Evolutionary conservation across 805 yeast genomes (phyloP).

Genomic region (Clavispora vitiphila): DNA sequence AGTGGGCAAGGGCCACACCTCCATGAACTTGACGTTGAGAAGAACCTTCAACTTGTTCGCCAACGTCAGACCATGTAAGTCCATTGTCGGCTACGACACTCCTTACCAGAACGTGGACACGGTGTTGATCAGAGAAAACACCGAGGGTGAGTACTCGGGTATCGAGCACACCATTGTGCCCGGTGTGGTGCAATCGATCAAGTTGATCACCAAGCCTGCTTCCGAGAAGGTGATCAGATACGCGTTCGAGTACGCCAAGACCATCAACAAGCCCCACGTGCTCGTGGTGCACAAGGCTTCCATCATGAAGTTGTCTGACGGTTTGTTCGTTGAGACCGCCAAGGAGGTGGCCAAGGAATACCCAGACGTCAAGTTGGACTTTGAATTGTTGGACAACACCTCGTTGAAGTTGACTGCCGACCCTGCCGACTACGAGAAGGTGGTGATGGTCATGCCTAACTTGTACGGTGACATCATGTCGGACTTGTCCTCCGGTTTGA

Average conservation of each 20-base stretch:
- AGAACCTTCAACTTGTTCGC: constrained; percentile 95
- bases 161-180: constrained; percentile 97
- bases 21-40: constrained; percentile 95
- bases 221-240: constrained; percentile 95
- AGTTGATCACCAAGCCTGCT: constrained; percentile 93
- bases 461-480: constrained; percentile 99
- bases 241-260: constrained; percentile 93
- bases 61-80: constrained; percentile 94
- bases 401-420: constrained; percentile 85
- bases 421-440: constrained; percentile 80
- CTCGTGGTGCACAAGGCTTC: constrained; percentile 97
- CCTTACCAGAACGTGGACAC: constrained; percentile 88
- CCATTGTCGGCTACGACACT: constrained; percentile 89
- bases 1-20: constrained; percentile 97
- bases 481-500: constrained; percentile 94
- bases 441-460: constrained; percentile 98
- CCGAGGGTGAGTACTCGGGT: constrained; percentile 99
- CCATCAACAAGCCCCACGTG: constrained; percentile 82
- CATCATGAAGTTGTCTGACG: constrained; percentile 97
- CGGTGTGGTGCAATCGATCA: constrained; percentile 97
- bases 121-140: constrained; percentile 96
- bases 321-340: constrained; percentile 90
- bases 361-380: constrained; percentile 81
- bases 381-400: constrained; percentile 93
- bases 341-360: constrained; percentile 84